These are phyloP conservation scores for Verbena officinalis DNA, from an alignment of 257 asterid genomes.

Conservation along the genomic window DNA sequence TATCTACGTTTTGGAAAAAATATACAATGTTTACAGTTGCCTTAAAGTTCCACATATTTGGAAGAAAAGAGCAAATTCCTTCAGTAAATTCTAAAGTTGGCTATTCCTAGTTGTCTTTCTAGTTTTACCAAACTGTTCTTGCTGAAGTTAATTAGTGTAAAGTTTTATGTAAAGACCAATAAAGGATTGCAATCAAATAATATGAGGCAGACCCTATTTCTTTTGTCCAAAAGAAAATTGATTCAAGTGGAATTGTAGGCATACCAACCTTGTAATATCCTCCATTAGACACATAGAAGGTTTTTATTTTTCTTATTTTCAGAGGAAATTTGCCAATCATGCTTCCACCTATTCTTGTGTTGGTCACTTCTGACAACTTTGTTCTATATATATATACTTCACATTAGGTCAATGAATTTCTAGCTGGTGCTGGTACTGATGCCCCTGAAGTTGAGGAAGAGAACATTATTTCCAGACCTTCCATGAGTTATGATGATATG, in stretches of 20 bases:
- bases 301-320: not conserved
- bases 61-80: too few relatives aligned
- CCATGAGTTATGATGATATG: conserved; percentile 98
- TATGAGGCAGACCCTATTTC: too few relatives aligned
- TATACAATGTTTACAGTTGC: too few relatives aligned
- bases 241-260: too few relatives aligned
- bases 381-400: conserved; percentile 14
- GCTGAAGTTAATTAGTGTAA: too few relatives aligned
- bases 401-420: conserved; percentile 86
- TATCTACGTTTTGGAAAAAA: too few relatives aligned
- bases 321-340: not conserved
- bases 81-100: too few relatives aligned
- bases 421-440: conserved; percentile 99
- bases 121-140: too few relatives aligned
- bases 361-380: conserved; percentile 14
- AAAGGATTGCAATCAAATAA: too few relatives aligned
- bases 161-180: too few relatives aligned
- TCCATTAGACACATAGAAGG: not conserved
- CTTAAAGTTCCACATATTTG: not conserved
- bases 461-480: conserved; percentile 83
- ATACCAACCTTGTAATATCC: not conserved
- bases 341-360: conserved; percentile 16
- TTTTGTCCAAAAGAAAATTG: too few relatives aligned
- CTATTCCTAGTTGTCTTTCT: too few relatives aligned
- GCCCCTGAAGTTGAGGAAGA: conserved; percentile 99